phyloP scores from a whole-genome alignment of 2,329 filamentous ascomycete species.

The Fusarium hostae region DNA sequence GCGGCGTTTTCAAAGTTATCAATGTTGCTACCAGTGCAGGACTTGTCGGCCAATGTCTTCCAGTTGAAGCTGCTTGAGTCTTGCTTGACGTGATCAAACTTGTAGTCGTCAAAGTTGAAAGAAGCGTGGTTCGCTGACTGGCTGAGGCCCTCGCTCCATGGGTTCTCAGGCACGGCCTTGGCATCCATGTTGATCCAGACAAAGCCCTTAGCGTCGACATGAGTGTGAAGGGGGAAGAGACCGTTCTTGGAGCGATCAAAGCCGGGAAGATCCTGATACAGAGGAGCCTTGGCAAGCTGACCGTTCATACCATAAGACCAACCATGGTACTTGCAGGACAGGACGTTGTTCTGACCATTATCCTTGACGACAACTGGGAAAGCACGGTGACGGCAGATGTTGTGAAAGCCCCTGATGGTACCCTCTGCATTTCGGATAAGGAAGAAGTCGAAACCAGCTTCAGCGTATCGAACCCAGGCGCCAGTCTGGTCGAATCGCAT shows the following conservation, averaged over 20 bases:
- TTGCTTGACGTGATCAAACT: conserved; percentile 66
- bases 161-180: conserved; percentile 54
- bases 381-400: conserved; percentile 70
- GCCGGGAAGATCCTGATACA: conserved; percentile 64
- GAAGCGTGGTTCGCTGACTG: conserved; percentile 54
- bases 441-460: conserved; percentile 67
- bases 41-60: conserved; percentile 61
- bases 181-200: conserved; percentile 69
- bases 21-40: conserved; percentile 47
- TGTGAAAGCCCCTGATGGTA: conserved; percentile 69
- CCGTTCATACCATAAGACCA: conserved; percentile 71
- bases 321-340: conserved; percentile 70
- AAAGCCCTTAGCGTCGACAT: conserved; percentile 64
- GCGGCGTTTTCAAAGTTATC: conserved; percentile 42
- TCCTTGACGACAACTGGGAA: conserved; percentile 65
- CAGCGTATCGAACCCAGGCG: conserved; percentile 64
- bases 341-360: conserved; percentile 60
- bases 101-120: conserved; percentile 63
- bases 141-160: conserved; percentile 61
- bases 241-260: conserved; percentile 67
- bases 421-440: conserved; percentile 64
- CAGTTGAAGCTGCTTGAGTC: conserved; percentile 67
- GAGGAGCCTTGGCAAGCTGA: conserved; percentile 69
- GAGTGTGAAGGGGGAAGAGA: conserved; percentile 64
- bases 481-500: conserved; percentile 61